Percentiles rank a stretch among this genome's conserved stretches.
Evolutionary conservation across 805 yeast species (phyloP).

Genomic region (Metschnikowia arizonensis): DNA sequence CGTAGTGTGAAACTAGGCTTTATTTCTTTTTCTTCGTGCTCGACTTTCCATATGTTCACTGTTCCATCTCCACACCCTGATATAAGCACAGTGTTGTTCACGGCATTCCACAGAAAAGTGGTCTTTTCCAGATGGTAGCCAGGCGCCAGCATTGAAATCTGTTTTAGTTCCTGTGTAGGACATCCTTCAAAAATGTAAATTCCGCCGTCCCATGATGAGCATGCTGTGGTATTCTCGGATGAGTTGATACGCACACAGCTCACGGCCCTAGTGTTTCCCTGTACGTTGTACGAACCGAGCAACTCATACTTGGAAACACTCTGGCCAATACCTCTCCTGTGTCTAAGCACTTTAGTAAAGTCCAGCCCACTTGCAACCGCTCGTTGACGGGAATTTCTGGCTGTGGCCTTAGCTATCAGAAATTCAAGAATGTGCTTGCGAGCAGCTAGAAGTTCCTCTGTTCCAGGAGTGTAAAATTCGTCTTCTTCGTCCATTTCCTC

Average conservation of each 20-base stretch:
- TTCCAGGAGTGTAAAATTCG: constrained; percentile 81
- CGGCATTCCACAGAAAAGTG: constrained; percentile 60
- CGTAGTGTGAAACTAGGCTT: constrained; percentile 16
- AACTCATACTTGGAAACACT: constrained; percentile 38
- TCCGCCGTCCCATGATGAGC: constrained; percentile 84
- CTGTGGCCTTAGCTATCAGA: constrained; percentile 46
- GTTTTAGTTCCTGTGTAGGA: constrained; percentile 9
- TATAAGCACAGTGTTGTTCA: constrained; percentile 17
- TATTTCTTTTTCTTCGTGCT: not conserved
- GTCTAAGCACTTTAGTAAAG: constrained; percentile 40
- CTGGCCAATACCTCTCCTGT: constrained; percentile 42
- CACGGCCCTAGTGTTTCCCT: constrained; percentile 58
- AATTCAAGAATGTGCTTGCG: constrained; percentile 49
- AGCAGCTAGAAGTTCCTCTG: constrained; percentile 45
- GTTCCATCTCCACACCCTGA: constrained; percentile 41
- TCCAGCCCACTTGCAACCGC: constrained; percentile 28
- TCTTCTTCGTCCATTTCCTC: constrained; percentile 41
- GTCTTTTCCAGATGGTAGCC: constrained; percentile 61
- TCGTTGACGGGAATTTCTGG: constrained; percentile 37
- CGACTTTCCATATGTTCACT: constrained; percentile 28
- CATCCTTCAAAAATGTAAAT: constrained; percentile 41
- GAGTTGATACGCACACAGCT: constrained; percentile 51
- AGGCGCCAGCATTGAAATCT: constrained; percentile 20
- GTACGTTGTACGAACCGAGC: constrained; percentile 64
- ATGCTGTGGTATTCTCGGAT: constrained; percentile 41